These are phyloP conservation scores for Periconia sp. DNA, from an alignment of 2,329 filamentous ascomycete genomes.

Conservation along the genomic window DNA sequence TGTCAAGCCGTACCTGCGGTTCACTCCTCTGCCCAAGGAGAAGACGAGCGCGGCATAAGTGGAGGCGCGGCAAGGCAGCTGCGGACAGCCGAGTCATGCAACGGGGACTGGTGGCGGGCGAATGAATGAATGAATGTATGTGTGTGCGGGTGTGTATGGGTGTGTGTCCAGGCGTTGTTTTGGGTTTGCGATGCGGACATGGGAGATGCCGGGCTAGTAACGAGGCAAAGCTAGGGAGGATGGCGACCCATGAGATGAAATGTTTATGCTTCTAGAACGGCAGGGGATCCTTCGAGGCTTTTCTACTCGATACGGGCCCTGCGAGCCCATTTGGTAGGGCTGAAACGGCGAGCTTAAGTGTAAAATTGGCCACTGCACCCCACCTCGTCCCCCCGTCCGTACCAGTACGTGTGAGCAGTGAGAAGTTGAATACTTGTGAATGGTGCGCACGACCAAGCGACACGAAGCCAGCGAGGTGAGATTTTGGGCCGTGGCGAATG, in stretches of 20 bases:
- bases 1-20: constrained; percentile 67
- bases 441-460: too few relatives aligned
- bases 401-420: too few relatives aligned
- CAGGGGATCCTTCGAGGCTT: constrained; percentile 17
- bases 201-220: constrained; percentile 2
- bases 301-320: constrained; percentile 9
- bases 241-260: constrained; percentile 9
- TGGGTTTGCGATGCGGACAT: constrained; percentile 3
- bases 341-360: constrained; percentile 24
- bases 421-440: too few relatives aligned
- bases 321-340: constrained; percentile 17
- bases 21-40: constrained; percentile 65
- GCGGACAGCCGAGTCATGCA: constrained; percentile 6
- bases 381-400: too few relatives aligned
- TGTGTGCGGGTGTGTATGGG: constrained; percentile 2
- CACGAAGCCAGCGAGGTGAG: too few relatives aligned
- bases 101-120: constrained; percentile 10
- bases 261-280: constrained; percentile 29
- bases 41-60: constrained; percentile 56
- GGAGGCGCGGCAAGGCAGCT: neutral
- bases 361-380: constrained; percentile 8
- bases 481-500: too few relatives aligned
- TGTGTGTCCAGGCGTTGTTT: constrained; percentile 9
- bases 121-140: too few relatives aligned
- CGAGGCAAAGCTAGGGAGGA: too few relatives aligned